phyloP scores from a whole-genome alignment of 805 yeast species.

The Saturnispora saitoi region DNA sequence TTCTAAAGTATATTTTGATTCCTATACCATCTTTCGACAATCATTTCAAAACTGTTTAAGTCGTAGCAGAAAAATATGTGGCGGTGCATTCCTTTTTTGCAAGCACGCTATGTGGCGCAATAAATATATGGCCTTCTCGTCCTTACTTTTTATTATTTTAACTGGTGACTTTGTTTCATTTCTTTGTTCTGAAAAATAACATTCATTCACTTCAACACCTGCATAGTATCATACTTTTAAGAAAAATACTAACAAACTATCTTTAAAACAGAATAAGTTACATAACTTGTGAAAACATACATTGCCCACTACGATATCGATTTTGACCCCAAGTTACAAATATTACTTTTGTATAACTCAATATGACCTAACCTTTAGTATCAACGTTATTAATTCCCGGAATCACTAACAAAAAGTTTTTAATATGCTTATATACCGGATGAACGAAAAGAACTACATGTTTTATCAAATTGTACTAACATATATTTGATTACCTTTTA shows the following conservation, averaged over 20 bases:
- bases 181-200: neutral
- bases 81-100: no score
- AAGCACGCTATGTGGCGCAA: neutral
- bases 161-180: neutral
- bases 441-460: neutral
- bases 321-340: neutral
- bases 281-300: slow-evolving; percentile 5
- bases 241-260: neutral
- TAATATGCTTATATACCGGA: neutral
- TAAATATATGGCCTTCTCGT: no score
- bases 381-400: neutral
- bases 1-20: no score
- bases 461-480: neutral
- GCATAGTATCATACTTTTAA: no score
- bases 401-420: neutral
- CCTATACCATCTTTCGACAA: no score
- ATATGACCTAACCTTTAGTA: neutral
- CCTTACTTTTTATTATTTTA: neutral
- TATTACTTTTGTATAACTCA: neutral
- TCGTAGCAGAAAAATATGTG: no score
- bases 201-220: neutral
- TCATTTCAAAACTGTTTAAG: no score
- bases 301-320: neutral
- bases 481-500: neutral
- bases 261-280: slow-evolving; percentile 2